Percentiles rank a stretch among this genome's conserved stretches.
These are phyloP conservation scores for Yamadazyma laniorum DNA, from an alignment of 805 yeast genomes.

Conservation along the genomic window DNA sequence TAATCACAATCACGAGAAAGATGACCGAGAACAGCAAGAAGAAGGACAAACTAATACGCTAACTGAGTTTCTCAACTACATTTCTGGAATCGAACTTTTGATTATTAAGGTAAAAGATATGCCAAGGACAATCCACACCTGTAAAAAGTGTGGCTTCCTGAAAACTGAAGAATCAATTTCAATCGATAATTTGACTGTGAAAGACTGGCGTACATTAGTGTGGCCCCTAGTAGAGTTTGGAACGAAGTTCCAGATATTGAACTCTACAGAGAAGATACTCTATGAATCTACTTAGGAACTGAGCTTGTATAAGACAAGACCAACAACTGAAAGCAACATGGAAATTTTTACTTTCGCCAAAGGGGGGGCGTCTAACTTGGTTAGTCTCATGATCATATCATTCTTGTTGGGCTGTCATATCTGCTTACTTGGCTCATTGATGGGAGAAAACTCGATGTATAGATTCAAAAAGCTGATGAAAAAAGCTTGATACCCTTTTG, in stretches of 20 bases:
- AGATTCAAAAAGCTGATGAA: constrained; percentile 6
- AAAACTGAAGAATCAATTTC: constrained; percentile 11
- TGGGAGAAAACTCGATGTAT: constrained; percentile 8
- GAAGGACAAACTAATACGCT: constrained; percentile 3
- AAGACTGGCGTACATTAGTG: constrained; percentile 21
- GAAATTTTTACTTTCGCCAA: too few relatives aligned
- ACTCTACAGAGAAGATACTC: constrained; percentile 3
- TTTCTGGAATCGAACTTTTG: constrained; percentile 23
- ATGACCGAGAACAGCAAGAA: background rate
- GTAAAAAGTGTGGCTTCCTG: constrained; percentile 34
- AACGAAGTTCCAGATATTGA: constrained; percentile 8
- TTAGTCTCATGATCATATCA: too few relatives aligned
- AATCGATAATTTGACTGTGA: constrained; percentile 11
- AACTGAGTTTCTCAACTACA: constrained; percentile 11
- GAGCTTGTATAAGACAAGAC: too few relatives aligned
- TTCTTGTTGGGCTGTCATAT: too few relatives aligned
- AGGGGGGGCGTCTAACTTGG: too few relatives aligned
- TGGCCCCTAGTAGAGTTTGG: constrained; percentile 16
- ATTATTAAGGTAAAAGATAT: constrained; percentile 25
- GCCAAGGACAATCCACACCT: constrained; percentile 23
- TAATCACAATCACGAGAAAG: constrained; percentile 1
- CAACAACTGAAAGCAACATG: too few relatives aligned
- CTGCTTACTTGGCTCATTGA: background rate
- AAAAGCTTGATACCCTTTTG: constrained; percentile 8
- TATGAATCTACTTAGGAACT: constrained; percentile 3